A percentile compares a stretch with the other conserved stretches of the same genome.
Evolutionary conservation across 495 filamentous ascomycete species (phyloP).

Genomic region (Diplogelasinospora grovesii): DNA sequence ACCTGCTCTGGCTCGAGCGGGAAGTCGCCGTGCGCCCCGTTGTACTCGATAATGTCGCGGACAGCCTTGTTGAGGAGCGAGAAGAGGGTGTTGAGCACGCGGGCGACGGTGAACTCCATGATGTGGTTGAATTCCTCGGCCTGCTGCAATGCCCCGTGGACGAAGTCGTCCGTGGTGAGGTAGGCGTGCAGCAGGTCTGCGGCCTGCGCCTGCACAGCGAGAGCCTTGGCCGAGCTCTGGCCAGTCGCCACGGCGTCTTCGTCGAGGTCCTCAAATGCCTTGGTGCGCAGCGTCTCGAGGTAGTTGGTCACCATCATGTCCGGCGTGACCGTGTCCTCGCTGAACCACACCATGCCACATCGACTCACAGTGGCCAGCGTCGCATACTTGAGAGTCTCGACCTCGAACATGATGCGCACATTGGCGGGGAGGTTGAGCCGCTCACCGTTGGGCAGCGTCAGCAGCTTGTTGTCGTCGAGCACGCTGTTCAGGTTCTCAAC

Average conservation of each 20-base stretch:
- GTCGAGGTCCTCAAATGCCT: conserved; percentile 87
- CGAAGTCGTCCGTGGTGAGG: conserved; percentile 69
- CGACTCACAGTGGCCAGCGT: conserved; percentile 95
- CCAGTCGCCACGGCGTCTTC: conserved; percentile 80
- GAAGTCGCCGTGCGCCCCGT: conserved; percentile 88
- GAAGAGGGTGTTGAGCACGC: conserved; percentile 88
- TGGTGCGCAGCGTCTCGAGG: conserved; percentile 69
- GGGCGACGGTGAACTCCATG: conserved; percentile 92
- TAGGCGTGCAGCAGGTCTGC: conserved; percentile 70
- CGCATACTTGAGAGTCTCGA: conserved; percentile 96
- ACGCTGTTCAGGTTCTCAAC: conserved; percentile 99
- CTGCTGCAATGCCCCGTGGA: conserved; percentile 65
- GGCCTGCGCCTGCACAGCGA: conserved; percentile 67
- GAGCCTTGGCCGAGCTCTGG: conserved; percentile 67
- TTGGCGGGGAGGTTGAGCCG: conserved; percentile 89
- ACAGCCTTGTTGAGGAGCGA: conserved; percentile 91
- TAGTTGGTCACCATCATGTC: conserved; percentile 92
- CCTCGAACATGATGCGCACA: conserved; percentile 98
- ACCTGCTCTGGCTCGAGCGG: conserved; percentile 81
- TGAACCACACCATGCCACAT: conserved; percentile 99
- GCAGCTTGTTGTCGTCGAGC: conserved; percentile 94
- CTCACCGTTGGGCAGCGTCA: conserved; percentile 95
- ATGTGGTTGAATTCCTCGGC: conserved; percentile 82
- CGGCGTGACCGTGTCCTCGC: conserved; percentile 88
- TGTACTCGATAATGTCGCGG: conserved; percentile 89